These are phyloP conservation scores for Raffaelea arxii DNA, from an alignment of 2,329 filamentous ascomycete species.

Conservation along the genomic window DNA sequence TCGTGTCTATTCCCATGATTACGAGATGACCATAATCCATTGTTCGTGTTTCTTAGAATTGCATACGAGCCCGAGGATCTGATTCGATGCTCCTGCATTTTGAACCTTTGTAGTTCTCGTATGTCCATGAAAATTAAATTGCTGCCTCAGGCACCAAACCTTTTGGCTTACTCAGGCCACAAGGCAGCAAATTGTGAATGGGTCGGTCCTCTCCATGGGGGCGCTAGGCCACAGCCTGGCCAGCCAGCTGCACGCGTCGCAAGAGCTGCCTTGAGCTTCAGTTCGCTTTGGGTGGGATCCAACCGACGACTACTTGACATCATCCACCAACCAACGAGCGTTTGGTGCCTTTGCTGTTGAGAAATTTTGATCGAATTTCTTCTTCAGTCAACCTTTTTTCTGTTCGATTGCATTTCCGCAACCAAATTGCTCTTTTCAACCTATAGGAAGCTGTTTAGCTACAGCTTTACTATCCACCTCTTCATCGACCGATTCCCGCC, in stretches of 20 bases:
- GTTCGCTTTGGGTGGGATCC: not conserved
- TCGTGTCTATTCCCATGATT: no score
- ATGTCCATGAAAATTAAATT: no score
- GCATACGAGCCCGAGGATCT: no score
- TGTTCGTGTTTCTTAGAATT: no score
- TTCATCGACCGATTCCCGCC: no score
- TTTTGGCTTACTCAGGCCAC: not conserved
- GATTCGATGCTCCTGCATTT: no score
- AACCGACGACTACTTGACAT: not conserved
- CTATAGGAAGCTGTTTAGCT: not conserved
- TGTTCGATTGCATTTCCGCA: no score
- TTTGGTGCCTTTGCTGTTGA: no score
- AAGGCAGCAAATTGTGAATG: not conserved
- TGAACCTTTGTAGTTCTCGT: no score
- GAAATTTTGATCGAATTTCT: no score
- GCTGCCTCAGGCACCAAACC: not conserved
- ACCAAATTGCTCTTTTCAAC: not conserved
- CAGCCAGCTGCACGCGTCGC: slow-evolving; percentile 12
- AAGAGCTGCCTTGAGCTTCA: slow-evolving; percentile 13
- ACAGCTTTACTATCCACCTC: not conserved
- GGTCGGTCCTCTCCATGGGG: not conserved
- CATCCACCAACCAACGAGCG: not conserved
- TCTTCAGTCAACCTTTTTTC: no score
- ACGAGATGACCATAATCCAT: no score
- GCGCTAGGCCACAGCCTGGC: not conserved